A percentile compares a stretch with the other conserved stretches of the same genome.
phyloP scores from a whole-genome alignment of 116 monocot species.

The Phalaenopsis hybrid region DNA sequence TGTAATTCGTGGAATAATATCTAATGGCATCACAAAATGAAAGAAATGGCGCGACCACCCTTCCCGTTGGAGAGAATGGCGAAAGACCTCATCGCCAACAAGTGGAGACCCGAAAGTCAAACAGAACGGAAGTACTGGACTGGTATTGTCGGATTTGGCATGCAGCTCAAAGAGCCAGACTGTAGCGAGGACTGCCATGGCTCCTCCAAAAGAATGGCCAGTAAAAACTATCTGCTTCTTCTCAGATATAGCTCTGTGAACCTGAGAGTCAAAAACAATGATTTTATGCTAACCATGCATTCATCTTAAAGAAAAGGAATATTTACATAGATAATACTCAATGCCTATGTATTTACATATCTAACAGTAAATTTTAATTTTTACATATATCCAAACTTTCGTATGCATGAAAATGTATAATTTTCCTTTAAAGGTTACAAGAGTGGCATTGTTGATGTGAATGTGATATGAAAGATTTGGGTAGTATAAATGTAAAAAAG shows the following conservation, averaged over 20 bases:
- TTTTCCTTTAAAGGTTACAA: too few species aligned
- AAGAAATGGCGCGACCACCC: constrained; percentile 38
- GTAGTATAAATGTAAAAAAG: too few species aligned
- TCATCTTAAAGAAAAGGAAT: neutral
- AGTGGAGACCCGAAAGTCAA: constrained; percentile 57
- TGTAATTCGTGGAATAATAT: constrained; percentile 36
- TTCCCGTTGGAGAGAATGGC: constrained; percentile 39
- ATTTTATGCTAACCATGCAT: neutral
- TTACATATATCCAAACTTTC: too few species aligned
- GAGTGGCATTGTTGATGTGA: too few species aligned
- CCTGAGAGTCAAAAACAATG: constrained; percentile 10
- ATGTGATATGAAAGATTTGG: too few species aligned
- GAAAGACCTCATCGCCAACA: constrained; percentile 33
- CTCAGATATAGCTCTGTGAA: constrained; percentile 26
- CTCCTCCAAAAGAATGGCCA: constrained; percentile 52
- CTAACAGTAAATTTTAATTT: too few species aligned
- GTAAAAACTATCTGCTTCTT: constrained; percentile 42
- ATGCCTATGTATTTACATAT: too few species aligned
- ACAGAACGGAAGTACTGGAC: constrained; percentile 23
- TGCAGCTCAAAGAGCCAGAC: constrained; percentile 42
- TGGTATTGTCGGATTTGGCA: constrained; percentile 8
- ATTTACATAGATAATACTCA: too few species aligned
- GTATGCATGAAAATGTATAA: too few species aligned
- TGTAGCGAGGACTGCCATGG: constrained; percentile 39
- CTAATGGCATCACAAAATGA: constrained; percentile 31